Conservation (phyloP, 1,284 basidiomycete genomes). For the Cryptococcus sp. region DNA sequence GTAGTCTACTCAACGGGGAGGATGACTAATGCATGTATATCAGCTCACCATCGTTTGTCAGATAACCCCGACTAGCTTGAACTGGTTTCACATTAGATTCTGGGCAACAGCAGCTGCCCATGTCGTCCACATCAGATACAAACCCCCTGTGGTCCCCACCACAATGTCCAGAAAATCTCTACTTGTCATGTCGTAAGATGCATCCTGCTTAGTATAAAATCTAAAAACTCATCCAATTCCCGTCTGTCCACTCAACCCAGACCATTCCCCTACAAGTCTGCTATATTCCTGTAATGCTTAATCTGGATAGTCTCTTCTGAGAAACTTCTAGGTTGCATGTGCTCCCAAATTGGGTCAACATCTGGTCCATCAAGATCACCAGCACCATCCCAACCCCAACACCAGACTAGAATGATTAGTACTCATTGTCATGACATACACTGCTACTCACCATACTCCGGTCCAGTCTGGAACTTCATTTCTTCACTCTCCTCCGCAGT, state of each 20-base stretch:
- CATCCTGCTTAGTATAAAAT: no score
- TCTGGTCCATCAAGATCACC: slow-evolving; percentile 88
- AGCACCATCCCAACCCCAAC: slow-evolving; percentile 98
- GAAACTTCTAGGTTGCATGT: slow-evolving; percentile 65
- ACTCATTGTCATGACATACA: background rate
- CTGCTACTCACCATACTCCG: slow-evolving; percentile 69
- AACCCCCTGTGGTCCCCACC: no score
- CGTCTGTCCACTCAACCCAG: background rate
- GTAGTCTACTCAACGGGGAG: no score
- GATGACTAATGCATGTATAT: background rate
- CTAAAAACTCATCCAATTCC: no score
- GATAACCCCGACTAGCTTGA: background rate
- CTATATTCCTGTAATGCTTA: slow-evolving; percentile 63
- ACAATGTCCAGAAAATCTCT: no score
- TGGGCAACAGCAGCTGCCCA: no score
- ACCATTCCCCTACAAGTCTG: background rate
- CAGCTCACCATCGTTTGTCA: background rate
- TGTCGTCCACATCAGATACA: no score
- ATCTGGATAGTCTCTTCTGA: slow-evolving; percentile 61
- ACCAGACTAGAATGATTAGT: slow-evolving; percentile 69
- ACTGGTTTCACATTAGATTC: no score
- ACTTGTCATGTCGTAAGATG: no score
- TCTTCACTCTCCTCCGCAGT: slow-evolving; percentile 74
- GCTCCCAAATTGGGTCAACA: slow-evolving; percentile 92
- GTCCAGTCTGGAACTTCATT: slow-evolving; percentile 71